phyloP scores from a whole-genome alignment of 306 rosid species.

The Parietaria judaica region DNA sequence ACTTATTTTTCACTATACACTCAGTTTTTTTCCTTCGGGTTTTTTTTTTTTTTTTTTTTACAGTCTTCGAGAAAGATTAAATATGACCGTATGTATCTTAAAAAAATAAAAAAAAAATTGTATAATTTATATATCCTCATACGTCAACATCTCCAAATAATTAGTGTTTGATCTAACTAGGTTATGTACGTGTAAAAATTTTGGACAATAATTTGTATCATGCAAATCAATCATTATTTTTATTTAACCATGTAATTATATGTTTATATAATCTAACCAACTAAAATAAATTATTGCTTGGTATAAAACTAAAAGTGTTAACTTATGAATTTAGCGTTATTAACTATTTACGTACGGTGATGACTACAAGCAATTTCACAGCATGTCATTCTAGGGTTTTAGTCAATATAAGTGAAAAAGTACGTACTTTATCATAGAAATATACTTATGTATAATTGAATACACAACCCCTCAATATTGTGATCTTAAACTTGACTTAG shows the following conservation, averaged over 20 bases:
- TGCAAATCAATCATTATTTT: neutral
- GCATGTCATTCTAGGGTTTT: too few species aligned
- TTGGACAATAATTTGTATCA: neutral
- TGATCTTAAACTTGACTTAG: too few species aligned
- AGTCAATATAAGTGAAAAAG: too few species aligned
- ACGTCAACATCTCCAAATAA: constrained; percentile 7
- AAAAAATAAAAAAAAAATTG: neutral
- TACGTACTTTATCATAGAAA: too few species aligned
- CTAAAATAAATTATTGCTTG: neutral
- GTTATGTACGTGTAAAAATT: neutral
- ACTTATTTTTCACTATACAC: neutral
- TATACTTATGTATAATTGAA: too few species aligned
- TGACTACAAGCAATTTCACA: too few species aligned
- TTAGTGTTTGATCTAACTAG: neutral
- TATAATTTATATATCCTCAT: neutral
- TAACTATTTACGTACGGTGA: too few species aligned
- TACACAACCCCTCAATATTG: too few species aligned
- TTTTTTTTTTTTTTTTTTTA: neutral
- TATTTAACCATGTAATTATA: neutral
- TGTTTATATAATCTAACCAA: neutral
- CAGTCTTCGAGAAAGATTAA: neutral
- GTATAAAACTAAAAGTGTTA: too few species aligned
- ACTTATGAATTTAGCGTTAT: too few species aligned
- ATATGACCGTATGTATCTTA: neutral
- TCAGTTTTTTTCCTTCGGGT: neutral